Evolutionary conservation across 208 protist species (phyloP).

Genomic region (Leishmania guyanensis): DNA sequence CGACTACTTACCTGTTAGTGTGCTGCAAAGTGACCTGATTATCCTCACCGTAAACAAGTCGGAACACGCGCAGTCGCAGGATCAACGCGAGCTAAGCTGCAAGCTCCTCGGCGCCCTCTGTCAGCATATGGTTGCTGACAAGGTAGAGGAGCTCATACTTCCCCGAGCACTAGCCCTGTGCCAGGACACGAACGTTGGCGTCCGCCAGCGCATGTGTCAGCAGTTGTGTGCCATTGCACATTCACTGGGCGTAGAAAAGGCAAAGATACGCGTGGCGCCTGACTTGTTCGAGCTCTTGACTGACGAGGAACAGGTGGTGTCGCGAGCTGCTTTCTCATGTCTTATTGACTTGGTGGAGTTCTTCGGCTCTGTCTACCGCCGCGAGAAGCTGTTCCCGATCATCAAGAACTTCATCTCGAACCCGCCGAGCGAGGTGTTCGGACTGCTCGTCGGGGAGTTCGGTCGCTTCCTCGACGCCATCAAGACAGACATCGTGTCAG

Average conservation of each 20-base stretch:
- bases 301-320: constrained; percentile 88
- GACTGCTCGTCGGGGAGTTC: constrained; percentile 84
- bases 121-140: constrained; percentile 47
- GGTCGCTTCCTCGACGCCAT: constrained; percentile 88
- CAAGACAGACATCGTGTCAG: constrained; percentile 75
- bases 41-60: constrained; percentile 77
- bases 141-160: constrained; percentile 71
- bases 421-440: constrained; percentile 82
- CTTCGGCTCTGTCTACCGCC: constrained; percentile 83
- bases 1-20: constrained; percentile 50
- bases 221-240: constrained; percentile 84
- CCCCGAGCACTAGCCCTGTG: constrained; percentile 83
- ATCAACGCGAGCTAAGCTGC: constrained; percentile 91
- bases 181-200: constrained; percentile 90
- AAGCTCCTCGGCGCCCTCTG: constrained; percentile 78
- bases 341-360: constrained; percentile 92
- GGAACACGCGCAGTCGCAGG: constrained; percentile 85
- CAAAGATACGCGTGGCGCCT: constrained; percentile 71
- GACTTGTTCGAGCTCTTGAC: constrained; percentile 91
- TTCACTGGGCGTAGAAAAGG: constrained; percentile 72
- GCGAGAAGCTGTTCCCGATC: constrained; percentile 86
- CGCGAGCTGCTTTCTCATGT: constrained; percentile 84
- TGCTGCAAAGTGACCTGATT: constrained; percentile 74
- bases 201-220: constrained; percentile 83
- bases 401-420: constrained; percentile 87